Percentiles rank a stretch among this genome's conserved stretches.
These are phyloP conservation scores for Kwoniella heveanensis DNA, from an alignment of 768 basidiomycete genomes.

Conservation along the genomic window DNA sequence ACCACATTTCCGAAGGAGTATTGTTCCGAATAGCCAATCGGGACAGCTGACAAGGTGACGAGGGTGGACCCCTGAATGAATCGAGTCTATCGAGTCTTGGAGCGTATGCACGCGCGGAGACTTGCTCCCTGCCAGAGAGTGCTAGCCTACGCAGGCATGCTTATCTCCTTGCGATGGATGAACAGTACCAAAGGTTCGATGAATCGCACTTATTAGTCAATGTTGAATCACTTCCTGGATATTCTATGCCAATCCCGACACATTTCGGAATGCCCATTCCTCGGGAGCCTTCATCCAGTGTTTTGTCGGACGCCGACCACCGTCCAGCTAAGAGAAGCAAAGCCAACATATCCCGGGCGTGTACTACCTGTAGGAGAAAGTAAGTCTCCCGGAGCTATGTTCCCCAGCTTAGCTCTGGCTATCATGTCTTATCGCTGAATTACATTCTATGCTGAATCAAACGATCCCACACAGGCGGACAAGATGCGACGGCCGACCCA, in stretches of 20 bases:
- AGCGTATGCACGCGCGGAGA: no score
- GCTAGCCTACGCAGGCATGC: background rate
- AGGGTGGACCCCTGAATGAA: background rate
- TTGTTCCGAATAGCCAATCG: background rate
- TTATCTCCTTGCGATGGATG: background rate
- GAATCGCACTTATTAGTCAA: background rate
- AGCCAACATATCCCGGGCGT: background rate
- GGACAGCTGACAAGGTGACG: background rate
- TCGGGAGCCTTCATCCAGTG: background rate
- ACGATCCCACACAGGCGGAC: background rate
- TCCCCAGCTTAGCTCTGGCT: background rate
- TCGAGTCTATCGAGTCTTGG: no score
- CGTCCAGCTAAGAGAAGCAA: slow-evolving; percentile 1
- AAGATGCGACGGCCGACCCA: slow-evolving; percentile 1
- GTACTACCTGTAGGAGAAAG: slow-evolving; percentile 1
- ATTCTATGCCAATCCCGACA: background rate
- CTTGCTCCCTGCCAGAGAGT: no score
- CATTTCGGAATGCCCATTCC: background rate
- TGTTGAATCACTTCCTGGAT: background rate
- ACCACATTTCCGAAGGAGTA: background rate
- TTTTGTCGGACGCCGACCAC: background rate
- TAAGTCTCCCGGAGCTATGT: background rate
- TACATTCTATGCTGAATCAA: background rate
- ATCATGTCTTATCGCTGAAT: background rate
- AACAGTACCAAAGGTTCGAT: background rate